Conservation (phyloP, 176 grass and related monocot species). For the Oryza meyeriana region DNA sequence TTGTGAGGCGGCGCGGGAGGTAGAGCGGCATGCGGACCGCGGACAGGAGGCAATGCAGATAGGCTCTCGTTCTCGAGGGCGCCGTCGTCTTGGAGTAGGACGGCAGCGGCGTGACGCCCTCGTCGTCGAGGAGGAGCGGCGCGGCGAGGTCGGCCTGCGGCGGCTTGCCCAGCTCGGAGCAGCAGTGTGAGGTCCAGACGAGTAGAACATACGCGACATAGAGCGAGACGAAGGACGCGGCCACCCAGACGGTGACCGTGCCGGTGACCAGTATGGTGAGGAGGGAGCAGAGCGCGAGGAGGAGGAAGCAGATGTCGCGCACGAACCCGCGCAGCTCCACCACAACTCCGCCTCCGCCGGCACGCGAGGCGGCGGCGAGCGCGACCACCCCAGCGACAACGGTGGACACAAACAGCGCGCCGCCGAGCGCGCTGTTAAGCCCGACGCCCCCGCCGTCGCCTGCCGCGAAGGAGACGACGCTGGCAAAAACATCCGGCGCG, state of each 20-base stretch:
- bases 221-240: slow-evolving; percentile 66
- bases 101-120: slow-evolving; percentile 5
- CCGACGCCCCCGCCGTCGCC: slow-evolving; percentile 53
- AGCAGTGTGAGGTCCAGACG: slow-evolving; percentile 76
- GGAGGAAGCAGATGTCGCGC: slow-evolving; percentile 72
- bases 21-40: slow-evolving; percentile 63
- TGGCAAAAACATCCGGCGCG: slow-evolving; percentile 84
- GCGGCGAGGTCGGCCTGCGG: slow-evolving; percentile 14
- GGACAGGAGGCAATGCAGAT: slow-evolving; percentile 17
- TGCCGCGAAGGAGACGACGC: slow-evolving; percentile 64
- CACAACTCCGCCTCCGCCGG: neutral
- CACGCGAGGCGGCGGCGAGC: slow-evolving; percentile 13
- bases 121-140: slow-evolving; percentile 47
- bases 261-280: slow-evolving; percentile 52
- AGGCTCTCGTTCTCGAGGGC: neutral
- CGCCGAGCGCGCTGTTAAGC: slow-evolving; percentile 74
- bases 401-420: slow-evolving; percentile 77
- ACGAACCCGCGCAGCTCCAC: slow-evolving; percentile 67
- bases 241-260: slow-evolving; percentile 63
- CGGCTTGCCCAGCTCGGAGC: slow-evolving; percentile 22
- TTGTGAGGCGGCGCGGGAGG: slow-evolving; percentile 75
- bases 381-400: slow-evolving; percentile 75
- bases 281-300: slow-evolving; percentile 65
- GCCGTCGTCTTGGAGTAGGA: slow-evolving; percentile 16
- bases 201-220: slow-evolving; percentile 67